Percentiles rank a stretch among this genome's conserved stretches.
phyloP scores from a whole-genome alignment of 2,329 filamentous ascomycete species.

The Microdochium nivale region DNA sequence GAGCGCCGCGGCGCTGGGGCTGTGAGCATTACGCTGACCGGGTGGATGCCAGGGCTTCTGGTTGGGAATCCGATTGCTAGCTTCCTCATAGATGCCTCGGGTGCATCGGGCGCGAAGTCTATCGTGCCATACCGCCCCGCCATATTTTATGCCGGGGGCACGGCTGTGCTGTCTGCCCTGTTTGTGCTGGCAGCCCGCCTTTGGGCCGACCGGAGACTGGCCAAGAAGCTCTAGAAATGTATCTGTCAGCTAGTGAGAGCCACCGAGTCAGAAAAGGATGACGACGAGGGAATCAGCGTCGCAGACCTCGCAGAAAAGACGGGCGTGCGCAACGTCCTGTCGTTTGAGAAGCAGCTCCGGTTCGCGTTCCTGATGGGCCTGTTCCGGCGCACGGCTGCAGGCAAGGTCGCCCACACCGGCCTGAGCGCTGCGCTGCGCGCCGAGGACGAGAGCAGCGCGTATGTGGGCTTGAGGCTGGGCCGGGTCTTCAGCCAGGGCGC shows the following conservation, averaged over 20 bases:
- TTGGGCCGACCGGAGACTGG: neutral
- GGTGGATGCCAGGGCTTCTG: neutral
- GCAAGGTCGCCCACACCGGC: conserved; percentile 6
- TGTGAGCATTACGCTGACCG: neutral
- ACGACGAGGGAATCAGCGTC: conserved; percentile 2
- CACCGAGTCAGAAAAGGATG: neutral
- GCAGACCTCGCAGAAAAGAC: conserved; percentile 3
- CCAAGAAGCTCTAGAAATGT: neutral
- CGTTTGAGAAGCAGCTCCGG: conserved; percentile 5
- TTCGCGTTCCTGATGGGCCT: conserved; percentile 9
- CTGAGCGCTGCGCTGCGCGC: conserved; percentile 5
- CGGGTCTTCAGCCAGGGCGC: conserved; percentile 3
- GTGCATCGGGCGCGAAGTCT: neutral
- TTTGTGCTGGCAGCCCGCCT: neutral
- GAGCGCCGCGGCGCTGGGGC: neutral
- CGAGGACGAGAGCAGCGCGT: conserved; percentile 3
- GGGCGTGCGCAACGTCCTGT: neutral
- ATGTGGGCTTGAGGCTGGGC: conserved; percentile 2
- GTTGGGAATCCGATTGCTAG: conserved; percentile 1
- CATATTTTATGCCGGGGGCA: neutral
- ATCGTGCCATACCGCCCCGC: conserved; percentile 1
- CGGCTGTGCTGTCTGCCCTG: neutral
- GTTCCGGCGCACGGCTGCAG: conserved; percentile 4
- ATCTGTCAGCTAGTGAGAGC: too few relatives aligned
- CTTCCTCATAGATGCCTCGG: conserved; percentile 1